Conservation (phyloP, 1,284 basidiomycete species). For the Peniophora sp. region DNA sequence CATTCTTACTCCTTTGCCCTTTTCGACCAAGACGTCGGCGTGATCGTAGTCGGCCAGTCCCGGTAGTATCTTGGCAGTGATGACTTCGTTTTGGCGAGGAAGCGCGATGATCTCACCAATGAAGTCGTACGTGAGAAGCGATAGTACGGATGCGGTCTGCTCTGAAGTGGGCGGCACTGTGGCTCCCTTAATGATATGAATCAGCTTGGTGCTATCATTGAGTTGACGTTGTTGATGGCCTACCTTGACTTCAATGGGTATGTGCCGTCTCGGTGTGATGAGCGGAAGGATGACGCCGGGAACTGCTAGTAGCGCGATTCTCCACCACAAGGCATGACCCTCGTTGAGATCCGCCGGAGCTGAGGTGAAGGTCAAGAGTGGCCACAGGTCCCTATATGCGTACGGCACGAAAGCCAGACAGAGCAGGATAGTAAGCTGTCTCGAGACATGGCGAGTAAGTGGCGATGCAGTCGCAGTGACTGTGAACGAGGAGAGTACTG, state of each 20-base stretch:
- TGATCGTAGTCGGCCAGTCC: constrained; percentile 26
- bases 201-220: too few relatives aligned
- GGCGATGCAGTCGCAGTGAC: too few relatives aligned
- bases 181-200: not conserved
- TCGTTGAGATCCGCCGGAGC: constrained; percentile 28
- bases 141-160: constrained; percentile 56
- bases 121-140: constrained; percentile 49
- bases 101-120: constrained; percentile 27
- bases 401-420: constrained; percentile 19
- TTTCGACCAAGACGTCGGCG: constrained; percentile 36
- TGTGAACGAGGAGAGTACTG: too few relatives aligned
- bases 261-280: constrained; percentile 32
- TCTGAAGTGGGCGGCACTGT: constrained; percentile 44
- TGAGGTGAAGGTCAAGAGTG: constrained; percentile 44
- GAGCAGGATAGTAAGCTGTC: too few relatives aligned
- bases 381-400: constrained; percentile 58
- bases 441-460: too few relatives aligned
- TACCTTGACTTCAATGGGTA: constrained; percentile 18
- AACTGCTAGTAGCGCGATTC: constrained; percentile 28
- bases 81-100: constrained; percentile 18
- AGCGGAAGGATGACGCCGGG: constrained; percentile 33
- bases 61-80: constrained; percentile 21
- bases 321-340: constrained; percentile 20
- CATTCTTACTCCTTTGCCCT: constrained; percentile 27
- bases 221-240: too few relatives aligned